Evolutionary conservation across 371 early-diverging fungal species (phyloP).

Genomic region (Dipsacomyces acuminosporus): DNA sequence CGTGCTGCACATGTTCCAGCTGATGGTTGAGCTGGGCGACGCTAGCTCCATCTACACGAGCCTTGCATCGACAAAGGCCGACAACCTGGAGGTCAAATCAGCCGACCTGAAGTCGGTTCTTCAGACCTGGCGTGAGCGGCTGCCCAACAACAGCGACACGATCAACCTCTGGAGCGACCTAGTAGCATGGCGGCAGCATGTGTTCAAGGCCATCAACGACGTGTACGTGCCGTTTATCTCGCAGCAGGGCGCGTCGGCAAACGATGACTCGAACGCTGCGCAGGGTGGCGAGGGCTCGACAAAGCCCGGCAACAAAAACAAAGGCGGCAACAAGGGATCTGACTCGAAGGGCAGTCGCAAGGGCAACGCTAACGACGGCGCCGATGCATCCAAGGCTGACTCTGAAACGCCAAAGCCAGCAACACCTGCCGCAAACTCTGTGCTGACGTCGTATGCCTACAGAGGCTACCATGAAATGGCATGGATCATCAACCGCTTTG

Average conservation of each 20-base stretch:
- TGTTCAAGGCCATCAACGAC: slow-evolving; percentile 93
- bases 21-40: slow-evolving; percentile 90
- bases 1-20: slow-evolving; percentile 88
- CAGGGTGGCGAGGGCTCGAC: slow-evolving; percentile 1
- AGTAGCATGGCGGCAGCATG: slow-evolving; percentile 97
- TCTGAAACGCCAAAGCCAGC: slow-evolving; percentile 21
- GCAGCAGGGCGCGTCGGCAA: slow-evolving; percentile 30
- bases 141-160: slow-evolving; percentile 96
- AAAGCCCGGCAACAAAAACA: slow-evolving; percentile 13
- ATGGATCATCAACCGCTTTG: slow-evolving; percentile 99
- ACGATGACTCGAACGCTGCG: background rate
- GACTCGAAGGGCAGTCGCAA: slow-evolving; percentile 16
- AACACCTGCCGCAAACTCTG: slow-evolving; percentile 48
- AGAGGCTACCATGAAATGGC: slow-evolving; percentile 99
- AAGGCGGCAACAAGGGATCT: slow-evolving; percentile 11
- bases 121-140: slow-evolving; percentile 94
- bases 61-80: slow-evolving; percentile 65
- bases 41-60: slow-evolving; percentile 83
- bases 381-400: slow-evolving; percentile 53
- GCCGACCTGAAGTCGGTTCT: slow-evolving; percentile 86
- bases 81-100: slow-evolving; percentile 77
- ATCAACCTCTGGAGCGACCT: slow-evolving; percentile 97
- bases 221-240: slow-evolving; percentile 87
- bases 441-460: slow-evolving; percentile 82
- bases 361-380: slow-evolving; percentile 44